These are phyloP conservation scores for Austroboletus niveus DNA, from an alignment of 1,284 basidiomycete genomes.

Conservation along the genomic window DNA sequence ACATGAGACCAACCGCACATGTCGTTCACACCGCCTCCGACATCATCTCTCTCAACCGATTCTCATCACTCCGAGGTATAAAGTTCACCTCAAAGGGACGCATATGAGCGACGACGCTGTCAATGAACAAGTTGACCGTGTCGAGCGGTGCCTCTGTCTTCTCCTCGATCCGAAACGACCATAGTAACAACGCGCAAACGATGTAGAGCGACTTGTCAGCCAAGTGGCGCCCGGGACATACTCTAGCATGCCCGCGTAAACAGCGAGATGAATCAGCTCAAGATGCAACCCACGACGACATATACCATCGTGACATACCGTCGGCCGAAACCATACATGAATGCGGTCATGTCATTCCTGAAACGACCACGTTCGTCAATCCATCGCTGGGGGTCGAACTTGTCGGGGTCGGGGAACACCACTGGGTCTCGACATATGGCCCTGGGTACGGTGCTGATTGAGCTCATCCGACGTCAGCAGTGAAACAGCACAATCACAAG, in stretches of 20 bases:
- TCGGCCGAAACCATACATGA: conserved; percentile 59
- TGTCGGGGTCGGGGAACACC: conserved; percentile 57
- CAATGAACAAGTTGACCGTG: background rate
- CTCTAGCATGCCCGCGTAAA: background rate
- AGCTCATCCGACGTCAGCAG: background rate
- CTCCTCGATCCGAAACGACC: conserved; percentile 20
- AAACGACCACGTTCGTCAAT: conserved; percentile 46
- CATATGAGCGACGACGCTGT: conserved; percentile 7
- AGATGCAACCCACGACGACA: too few relatives aligned
- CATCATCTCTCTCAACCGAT: conserved; percentile 8
- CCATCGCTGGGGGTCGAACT: conserved; percentile 60
- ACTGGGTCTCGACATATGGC: conserved; percentile 54
- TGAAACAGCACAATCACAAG: conserved; percentile 5
- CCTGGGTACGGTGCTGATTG: conserved; percentile 26
- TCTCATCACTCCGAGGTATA: conserved; percentile 10
- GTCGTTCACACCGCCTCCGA: background rate
- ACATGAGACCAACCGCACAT: too few relatives aligned
- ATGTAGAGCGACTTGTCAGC: conserved; percentile 23
- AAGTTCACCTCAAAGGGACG: conserved; percentile 17
- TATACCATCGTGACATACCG: conserved; percentile 32
- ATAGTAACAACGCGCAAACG: conserved; percentile 18
- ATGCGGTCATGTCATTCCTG: conserved; percentile 47
- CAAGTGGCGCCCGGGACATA: conserved; percentile 21
- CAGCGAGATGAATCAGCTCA: background rate
- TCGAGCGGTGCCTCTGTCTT: conserved; percentile 14